Evolutionary conservation across 148 eudicot species (phyloP), one percentile per base, ranked within the genome.

Genomic region (Arbutus unedo): DNA sequence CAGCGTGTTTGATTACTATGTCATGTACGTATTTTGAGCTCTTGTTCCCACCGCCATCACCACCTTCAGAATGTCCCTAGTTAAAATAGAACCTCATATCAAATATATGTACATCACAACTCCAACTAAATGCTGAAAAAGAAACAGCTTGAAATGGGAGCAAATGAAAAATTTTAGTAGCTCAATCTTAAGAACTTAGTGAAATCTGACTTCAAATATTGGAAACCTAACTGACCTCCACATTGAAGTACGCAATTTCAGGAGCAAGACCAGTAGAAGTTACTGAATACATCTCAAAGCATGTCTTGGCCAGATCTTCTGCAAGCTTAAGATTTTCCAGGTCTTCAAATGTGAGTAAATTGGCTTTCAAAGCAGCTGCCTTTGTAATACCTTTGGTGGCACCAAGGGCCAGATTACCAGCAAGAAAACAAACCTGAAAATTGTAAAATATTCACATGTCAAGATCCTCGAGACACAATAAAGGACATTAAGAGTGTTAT

Each of bases 351-450:
- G 87, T 90, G 50, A 95, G 87, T 76, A 87, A 75, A 82, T 91
- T 92, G 44, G 89, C 89, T 80, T 83, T 87, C 93, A 92, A 88
- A 23, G 97, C 97, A 83, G 86, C 89, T 81, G 88, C 90, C 87
- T 90, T 93, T 66, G 93, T 87, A 43, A 89, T 84, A 82, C 98
- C 98, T 85, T 91, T 92, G 66, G 98, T 95, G 83, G 95, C 98
- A 84, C 98, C 98, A 41, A 95, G 93, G 38, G 98, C 98, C 83
- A 95, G 95, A 79, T 93, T 91, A 13, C 97, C 98, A 80, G 98
- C 91, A 59, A 95, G 94, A 82, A 95, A 95, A 85, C 98, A 95
- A 53, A 92, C 98, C 97, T 95, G 83, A 15, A 71, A 86, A 31
- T n/a, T n/a, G 54, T 41, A 62, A 77, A 78, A 49, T 15, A n/a